Base-by-base conservation (phyloP, 1,284 basidiomycete species). In the Pterula multifida region DNA sequence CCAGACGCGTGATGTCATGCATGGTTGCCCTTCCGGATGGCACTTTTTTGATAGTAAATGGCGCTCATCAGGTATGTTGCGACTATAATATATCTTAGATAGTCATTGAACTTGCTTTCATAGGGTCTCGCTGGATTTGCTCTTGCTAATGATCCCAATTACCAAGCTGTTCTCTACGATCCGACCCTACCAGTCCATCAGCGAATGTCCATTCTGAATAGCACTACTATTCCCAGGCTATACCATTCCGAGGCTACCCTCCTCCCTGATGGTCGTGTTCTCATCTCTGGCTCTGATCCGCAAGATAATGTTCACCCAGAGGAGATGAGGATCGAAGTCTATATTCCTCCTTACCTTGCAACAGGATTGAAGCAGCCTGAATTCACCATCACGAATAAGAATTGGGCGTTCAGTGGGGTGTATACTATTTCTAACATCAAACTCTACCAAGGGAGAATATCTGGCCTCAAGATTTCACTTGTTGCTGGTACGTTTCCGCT, bases 201-300 rank as follows among this genome's bases (percentile, higher is more conserved):
- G 49, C 78, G 87, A 53, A 69, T 81, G 56, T 79, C 85, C 53
- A 74, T 85, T 66, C 69, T 82, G 55, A 67, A 72, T 61, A 73
- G 62, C n/a, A 89, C 85, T 13, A 83, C 79, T 51, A 81, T 90
- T 36, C 79, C 88, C 11, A 79, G 90, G 19, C 59, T 93, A 60
- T 93, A 93, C 58, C 90, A 93, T 60, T 85, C 82, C 0, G 85
- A 86, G 60, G 79, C 81, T 50, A 72, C 69, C 17, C 71, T 86
- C 4, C 71, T 85, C 26, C 76, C 77, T 2, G 81, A 85, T 55
- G 85, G 81, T 11, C 75, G 80, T 9, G 72, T 89, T 19, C 68
- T 86, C 48, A 68, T 90, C 39, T 83, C 83, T 2, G 88, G 88
- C 0, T 81, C 80, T 12, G 87, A 88, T 58, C 81, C 83, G 1